Evolutionary conservation across 257 asterid genomes (phyloP), one percentile per base, ranked within the genome.

Genomic region (Jaltomata sinuosa): DNA sequence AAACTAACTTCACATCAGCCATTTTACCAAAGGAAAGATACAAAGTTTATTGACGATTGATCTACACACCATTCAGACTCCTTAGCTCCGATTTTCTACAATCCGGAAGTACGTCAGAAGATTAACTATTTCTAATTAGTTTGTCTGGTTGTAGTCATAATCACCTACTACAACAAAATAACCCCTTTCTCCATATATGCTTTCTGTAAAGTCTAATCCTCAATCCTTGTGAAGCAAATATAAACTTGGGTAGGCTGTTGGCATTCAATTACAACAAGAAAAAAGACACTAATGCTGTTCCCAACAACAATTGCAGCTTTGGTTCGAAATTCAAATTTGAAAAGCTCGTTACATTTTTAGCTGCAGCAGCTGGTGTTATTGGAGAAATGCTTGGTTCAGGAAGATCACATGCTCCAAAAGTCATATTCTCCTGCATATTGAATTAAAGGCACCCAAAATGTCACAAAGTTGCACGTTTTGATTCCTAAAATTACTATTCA

Each of bases 321-420:
- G 89, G 87, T 61, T 82, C 83, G 88, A 85, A 80, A 55, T 81
- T 59, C 71, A 80, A 82, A 68, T 68, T 78, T 49, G 90, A 90
- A 11, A 77, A 87, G 85, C 88, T 90, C 81, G 93, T 89, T 80
- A 45, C 88, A 52, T 83, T 89, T 82, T 34, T 82, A 19, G 29
- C 83, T 52, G 84, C 85, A 82, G 84, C 85, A 25, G 29, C 87
- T 18, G 94, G 89, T 53, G 91, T 76, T 29, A 16, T 29, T 31
- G 85, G 85, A 83, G 85, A 50, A 80, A 64, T 34, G 64, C 72
- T 84, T 6, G 91, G 87, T 84, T 82, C 85, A n/a, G 95, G 92
- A 36, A 19, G 81, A 76, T 90, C 97, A 85, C 99, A 96, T 52
- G 84, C 89, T 80, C 95, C 99, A 57, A 87, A 94, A 10, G 88